phyloP scores from a whole-genome alignment of 768 basidiomycete genomes.

The Cystobasidium tubakii region DNA sequence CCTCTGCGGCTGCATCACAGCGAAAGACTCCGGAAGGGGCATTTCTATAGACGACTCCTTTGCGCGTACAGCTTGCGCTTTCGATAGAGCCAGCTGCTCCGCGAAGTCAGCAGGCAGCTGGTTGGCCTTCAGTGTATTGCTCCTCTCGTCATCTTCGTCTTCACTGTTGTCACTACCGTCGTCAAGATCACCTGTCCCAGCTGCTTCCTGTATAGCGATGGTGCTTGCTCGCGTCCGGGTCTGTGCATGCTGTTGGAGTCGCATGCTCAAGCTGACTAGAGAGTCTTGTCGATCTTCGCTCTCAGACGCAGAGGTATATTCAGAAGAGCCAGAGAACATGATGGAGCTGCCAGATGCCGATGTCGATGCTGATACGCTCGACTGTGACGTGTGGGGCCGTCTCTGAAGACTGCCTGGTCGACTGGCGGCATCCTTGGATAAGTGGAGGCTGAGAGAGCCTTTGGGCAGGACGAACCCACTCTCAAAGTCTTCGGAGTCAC shows the following conservation, averaged over 20 bases:
- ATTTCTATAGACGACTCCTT: neutral
- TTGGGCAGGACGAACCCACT: neutral
- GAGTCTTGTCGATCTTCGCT: neutral
- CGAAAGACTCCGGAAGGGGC: neutral
- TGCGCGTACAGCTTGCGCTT: conserved; percentile 23
- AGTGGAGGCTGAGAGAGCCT: neutral
- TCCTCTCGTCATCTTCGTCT: conserved; percentile 29
- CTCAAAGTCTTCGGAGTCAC: neutral
- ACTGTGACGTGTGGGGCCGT: neutral
- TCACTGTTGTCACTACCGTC: conserved; percentile 1
- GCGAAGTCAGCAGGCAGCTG: conserved; percentile 19
- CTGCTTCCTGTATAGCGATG: neutral
- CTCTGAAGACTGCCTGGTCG: neutral
- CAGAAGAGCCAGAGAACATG: neutral
- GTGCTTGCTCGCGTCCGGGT: neutral
- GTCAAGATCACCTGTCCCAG: neutral
- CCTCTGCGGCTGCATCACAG: neutral
- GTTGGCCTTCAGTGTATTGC: conserved; percentile 33
- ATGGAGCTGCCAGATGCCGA: neutral
- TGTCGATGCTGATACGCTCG: neutral
- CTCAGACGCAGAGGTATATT: neutral
- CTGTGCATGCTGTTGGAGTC: neutral
- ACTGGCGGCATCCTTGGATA: neutral
- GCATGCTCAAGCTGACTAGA: neutral
- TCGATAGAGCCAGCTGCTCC: conserved; percentile 16